phyloP scores from a whole-genome alignment of 2,329 filamentous ascomycete genomes.

The Fusarium begoniae region DNA sequence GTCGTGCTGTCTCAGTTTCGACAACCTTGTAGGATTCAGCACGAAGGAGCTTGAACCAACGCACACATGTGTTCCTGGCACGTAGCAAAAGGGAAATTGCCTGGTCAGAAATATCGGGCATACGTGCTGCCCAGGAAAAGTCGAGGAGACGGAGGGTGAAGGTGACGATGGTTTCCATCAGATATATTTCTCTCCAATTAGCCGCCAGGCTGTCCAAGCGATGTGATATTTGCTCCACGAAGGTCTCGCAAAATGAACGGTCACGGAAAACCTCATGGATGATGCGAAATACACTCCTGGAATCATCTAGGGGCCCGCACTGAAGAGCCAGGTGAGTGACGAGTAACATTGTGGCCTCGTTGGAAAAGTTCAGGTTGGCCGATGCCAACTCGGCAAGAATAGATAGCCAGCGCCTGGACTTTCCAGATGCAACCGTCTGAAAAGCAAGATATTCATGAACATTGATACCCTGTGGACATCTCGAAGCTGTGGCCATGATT shows the following conservation, averaged over 20 bases:
- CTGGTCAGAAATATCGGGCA: neutral
- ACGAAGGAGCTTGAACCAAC: slow-evolving; percentile 61
- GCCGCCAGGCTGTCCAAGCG: slow-evolving; percentile 56
- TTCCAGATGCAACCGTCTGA: slow-evolving; percentile 59
- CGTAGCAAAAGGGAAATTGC: slow-evolving; percentile 11
- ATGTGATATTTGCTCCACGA: slow-evolving; percentile 58
- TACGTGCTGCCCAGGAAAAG: slow-evolving; percentile 11
- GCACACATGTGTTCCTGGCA: slow-evolving; percentile 49
- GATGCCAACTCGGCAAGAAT: slow-evolving; percentile 61
- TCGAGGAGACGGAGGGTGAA: slow-evolving; percentile 55
- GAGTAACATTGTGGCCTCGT: slow-evolving; percentile 59
- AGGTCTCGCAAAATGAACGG: slow-evolving; percentile 55
- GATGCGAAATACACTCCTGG: slow-evolving; percentile 48
- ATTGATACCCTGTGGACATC: slow-evolving; percentile 58
- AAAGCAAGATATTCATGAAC: slow-evolving; percentile 64
- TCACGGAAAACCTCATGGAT: slow-evolving; percentile 63
- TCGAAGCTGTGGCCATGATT: slow-evolving; percentile 59
- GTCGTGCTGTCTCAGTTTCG: slow-evolving; percentile 50
- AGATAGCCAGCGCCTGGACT: slow-evolving; percentile 57
- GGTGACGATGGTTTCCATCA: slow-evolving; percentile 67
- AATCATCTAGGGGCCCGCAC: slow-evolving; percentile 56
- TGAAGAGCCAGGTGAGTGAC: slow-evolving; percentile 63
- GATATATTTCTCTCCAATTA: slow-evolving; percentile 68
- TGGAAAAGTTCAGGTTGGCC: slow-evolving; percentile 68
- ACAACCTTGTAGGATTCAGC: slow-evolving; percentile 53